Evolutionary conservation across 1,284 basidiomycete species (phyloP).

Genomic region (Sanghuangporus baumii): DNA sequence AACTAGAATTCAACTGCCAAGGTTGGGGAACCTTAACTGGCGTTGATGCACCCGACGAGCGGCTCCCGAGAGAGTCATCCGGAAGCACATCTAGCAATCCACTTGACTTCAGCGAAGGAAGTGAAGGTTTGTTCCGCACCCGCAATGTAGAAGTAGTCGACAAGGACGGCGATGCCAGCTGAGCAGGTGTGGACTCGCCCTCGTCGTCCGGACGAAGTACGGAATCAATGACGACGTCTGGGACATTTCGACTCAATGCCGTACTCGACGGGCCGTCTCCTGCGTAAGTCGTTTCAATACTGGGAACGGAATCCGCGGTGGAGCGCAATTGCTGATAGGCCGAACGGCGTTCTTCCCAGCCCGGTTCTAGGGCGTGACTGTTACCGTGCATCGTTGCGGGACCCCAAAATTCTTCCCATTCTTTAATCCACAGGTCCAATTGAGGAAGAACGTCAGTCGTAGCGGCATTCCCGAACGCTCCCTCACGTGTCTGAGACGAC

Average conservation of each 20-base stretch:
- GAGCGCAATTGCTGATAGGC: background rate
- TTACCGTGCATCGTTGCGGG: slow-evolving; percentile 9
- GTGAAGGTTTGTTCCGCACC: slow-evolving; percentile 32
- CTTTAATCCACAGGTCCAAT: slow-evolving; percentile 16
- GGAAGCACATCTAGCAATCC: slow-evolving; percentile 49
- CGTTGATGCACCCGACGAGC: slow-evolving; percentile 11
- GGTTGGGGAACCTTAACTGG: background rate
- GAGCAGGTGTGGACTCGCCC: slow-evolving; percentile 9
- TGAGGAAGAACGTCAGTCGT: slow-evolving; percentile 5
- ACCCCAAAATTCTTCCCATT: slow-evolving; percentile 19
- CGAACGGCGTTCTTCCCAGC: background rate
- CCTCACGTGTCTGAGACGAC: background rate
- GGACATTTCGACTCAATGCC: slow-evolving; percentile 1
- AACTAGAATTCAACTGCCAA: slow-evolving; percentile 4
- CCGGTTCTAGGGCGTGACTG: background rate
- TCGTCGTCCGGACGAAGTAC: slow-evolving; percentile 1
- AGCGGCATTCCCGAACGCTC: background rate
- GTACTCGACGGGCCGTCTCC: background rate
- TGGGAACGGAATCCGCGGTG: background rate
- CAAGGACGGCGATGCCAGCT: slow-evolving; percentile 15
- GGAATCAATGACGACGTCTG: slow-evolving; percentile 14
- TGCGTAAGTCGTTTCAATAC: background rate
- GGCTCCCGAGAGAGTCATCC: slow-evolving; percentile 7
- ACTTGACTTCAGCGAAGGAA: slow-evolving; percentile 68
- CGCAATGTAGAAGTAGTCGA: slow-evolving; percentile 18